Percentiles rank a stretch among this genome's conserved stretches.
Conservation (phyloP, 768 basidiomycete genomes). For the Lenzites betulinus region DNA sequence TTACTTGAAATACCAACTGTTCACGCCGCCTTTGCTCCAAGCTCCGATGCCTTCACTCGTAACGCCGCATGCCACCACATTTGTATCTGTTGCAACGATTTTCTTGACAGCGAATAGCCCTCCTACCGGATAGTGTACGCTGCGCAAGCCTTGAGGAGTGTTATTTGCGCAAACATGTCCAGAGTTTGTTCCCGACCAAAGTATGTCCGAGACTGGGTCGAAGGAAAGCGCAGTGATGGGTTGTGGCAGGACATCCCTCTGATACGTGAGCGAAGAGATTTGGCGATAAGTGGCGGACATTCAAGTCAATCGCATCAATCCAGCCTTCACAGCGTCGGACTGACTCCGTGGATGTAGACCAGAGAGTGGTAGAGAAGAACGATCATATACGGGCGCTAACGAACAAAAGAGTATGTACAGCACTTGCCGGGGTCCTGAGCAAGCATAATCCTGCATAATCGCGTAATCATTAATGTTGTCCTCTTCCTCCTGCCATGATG, state of each 20-base stretch:
- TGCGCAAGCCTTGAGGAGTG: conserved; percentile 60
- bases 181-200: conserved; percentile 81
- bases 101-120: conserved; percentile 70
- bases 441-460: no score
- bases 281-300: conserved; percentile 21
- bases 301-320: no score
- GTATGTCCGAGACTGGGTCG: conserved; percentile 86
- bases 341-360: background rate
- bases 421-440: no score
- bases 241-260: conserved; percentile 22
- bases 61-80: conserved; percentile 65
- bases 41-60: conserved; percentile 70
- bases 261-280: conserved; percentile 19
- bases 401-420: no score
- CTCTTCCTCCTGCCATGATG: no score
- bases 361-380: background rate
- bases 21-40: conserved; percentile 84
- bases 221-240: conserved; percentile 80
- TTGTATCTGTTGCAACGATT: conserved; percentile 75
- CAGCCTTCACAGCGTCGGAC: background rate
- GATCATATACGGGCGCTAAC: no score
- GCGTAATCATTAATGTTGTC: no score
- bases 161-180: conserved; percentile 75
- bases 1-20: conserved; percentile 80
- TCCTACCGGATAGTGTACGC: conserved; percentile 75